Evolutionary conservation across 2,329 filamentous ascomycete species (phyloP).

Genomic region (Microdochium bolleyi): DNA sequence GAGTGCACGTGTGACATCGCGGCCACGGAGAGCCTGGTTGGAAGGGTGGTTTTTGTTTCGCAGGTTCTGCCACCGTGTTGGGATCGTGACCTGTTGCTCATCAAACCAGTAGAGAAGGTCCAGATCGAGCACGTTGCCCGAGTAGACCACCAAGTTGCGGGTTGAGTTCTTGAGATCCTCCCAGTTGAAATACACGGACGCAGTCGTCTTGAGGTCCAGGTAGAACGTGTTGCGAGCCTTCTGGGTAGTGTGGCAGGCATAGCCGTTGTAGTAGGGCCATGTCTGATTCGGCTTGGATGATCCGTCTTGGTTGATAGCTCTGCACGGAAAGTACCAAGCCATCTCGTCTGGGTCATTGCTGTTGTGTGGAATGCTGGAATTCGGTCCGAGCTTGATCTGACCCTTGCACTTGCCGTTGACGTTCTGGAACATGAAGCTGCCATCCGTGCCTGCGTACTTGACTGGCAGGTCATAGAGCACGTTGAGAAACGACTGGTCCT

Average conservation of each 20-base stretch:
- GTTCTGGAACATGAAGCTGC: conserved; percentile 96
- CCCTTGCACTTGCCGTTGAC: conserved; percentile 96
- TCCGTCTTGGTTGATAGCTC: conserved; percentile 86
- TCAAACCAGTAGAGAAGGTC: conserved; percentile 90
- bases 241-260: conserved; percentile 76
- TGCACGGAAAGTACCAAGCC: conserved; percentile 97
- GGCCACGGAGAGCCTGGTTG: conserved; percentile 63
- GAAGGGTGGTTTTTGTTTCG: conserved; percentile 54
- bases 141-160: conserved; percentile 90
- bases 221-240: conserved; percentile 70
- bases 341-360: conserved; percentile 53
- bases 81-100: conserved; percentile 65
- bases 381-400: conserved; percentile 63
- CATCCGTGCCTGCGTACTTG: conserved; percentile 81
- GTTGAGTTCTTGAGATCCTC: conserved; percentile 82
- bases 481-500: conserved; percentile 53
- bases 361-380: conserved; percentile 76
- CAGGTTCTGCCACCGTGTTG: conserved; percentile 71
- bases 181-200: conserved; percentile 96
- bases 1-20: conserved; percentile 84
- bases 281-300: conserved; percentile 71
- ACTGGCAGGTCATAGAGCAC: conserved; percentile 80
- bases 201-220: conserved; percentile 52
- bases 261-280: conserved; percentile 70
- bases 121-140: conserved; percentile 85